Evolutionary conservation across 345 rosid genomes (phyloP).

Genomic region (Tarenaya hassleriana): DNA sequence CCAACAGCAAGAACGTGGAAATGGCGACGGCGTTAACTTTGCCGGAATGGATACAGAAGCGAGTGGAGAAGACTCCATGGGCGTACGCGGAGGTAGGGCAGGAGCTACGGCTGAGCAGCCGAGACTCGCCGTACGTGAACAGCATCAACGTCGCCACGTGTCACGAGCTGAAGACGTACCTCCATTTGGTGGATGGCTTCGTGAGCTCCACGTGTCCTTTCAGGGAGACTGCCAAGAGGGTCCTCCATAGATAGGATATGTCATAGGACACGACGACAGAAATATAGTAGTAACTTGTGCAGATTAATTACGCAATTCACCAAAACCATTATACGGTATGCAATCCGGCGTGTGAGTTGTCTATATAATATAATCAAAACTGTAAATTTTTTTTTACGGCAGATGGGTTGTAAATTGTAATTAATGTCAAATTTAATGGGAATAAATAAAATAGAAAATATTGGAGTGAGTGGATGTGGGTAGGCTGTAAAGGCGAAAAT

Average conservation of each 20-base stretch:
- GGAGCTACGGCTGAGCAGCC: slow-evolving; percentile 65
- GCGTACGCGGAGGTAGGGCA: slow-evolving; percentile 74
- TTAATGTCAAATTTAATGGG: too few species aligned
- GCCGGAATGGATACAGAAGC: slow-evolving; percentile 55
- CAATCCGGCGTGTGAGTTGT: too few species aligned
- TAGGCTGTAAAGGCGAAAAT: slow-evolving; percentile 11
- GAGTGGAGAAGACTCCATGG: slow-evolving; percentile 60
- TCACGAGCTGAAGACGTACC: slow-evolving; percentile 77
- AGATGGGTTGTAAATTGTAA: too few species aligned
- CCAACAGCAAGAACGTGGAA: slow-evolving; percentile 11
- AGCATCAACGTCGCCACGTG: slow-evolving; percentile 59
- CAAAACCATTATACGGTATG: too few species aligned
- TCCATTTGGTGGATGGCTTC: slow-evolving; percentile 59
- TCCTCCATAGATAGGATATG: slow-evolving; percentile 23
- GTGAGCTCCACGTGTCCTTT: slow-evolving; percentile 74
- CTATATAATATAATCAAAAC: too few species aligned
- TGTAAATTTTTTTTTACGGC: too few species aligned
- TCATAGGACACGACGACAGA: too few species aligned
- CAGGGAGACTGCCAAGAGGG: slow-evolving; percentile 42
- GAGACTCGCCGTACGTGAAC: slow-evolving; percentile 53
- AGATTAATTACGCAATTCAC: too few species aligned
- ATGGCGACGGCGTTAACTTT: slow-evolving; percentile 21
- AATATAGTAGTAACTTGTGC: too few species aligned
- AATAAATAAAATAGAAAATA: too few species aligned
- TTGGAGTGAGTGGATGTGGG: too few species aligned